phyloP scores from a whole-genome alignment of 176 grass and related monocot species.

The Echinochloa phyllopogon region DNA sequence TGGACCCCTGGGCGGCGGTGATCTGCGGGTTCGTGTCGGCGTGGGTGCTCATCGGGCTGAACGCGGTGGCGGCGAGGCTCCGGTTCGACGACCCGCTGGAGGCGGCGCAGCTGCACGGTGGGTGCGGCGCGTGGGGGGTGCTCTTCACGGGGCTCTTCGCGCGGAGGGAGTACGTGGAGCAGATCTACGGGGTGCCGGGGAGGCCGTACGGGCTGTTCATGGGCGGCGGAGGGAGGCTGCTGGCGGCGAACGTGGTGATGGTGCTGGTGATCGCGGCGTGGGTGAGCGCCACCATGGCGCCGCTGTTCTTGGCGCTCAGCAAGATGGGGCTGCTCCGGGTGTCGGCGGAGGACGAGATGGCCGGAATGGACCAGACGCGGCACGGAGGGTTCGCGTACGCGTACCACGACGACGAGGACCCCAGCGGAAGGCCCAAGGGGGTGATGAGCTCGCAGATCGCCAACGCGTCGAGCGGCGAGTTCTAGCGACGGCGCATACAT shows the following conservation, averaged over 20 bases:
- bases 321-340: conserved; percentile 57
- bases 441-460: conserved; percentile 47
- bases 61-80: conserved; percentile 48
- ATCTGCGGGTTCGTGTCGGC: conserved; percentile 72
- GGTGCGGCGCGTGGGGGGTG: conserved; percentile 72
- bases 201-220: conserved; percentile 63
- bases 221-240: conserved; percentile 60
- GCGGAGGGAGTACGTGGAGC: conserved; percentile 53
- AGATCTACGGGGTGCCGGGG: conserved; percentile 46
- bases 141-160: conserved; percentile 75
- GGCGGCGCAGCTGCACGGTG: conserved; percentile 71
- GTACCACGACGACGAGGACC: conserved; percentile 55
- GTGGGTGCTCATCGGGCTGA: conserved; percentile 72
- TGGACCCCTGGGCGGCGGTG: conserved; percentile 70
- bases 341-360: conserved; percentile 53
- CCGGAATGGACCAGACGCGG: conserved; percentile 61
- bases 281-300: conserved; percentile 69
- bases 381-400: conserved; percentile 65
- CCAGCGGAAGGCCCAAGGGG: conserved; percentile 31
- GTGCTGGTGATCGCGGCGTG: conserved; percentile 64
- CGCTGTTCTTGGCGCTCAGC: conserved; percentile 60
- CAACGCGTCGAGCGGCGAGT: conserved; percentile 17
- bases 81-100: conserved; percentile 68
- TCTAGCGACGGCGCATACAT: conserved; percentile 3
- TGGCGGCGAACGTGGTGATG: conserved; percentile 47